Conservation (phyloP, 2,329 filamentous ascomycete genomes). For the Clathrospora elynae region DNA sequence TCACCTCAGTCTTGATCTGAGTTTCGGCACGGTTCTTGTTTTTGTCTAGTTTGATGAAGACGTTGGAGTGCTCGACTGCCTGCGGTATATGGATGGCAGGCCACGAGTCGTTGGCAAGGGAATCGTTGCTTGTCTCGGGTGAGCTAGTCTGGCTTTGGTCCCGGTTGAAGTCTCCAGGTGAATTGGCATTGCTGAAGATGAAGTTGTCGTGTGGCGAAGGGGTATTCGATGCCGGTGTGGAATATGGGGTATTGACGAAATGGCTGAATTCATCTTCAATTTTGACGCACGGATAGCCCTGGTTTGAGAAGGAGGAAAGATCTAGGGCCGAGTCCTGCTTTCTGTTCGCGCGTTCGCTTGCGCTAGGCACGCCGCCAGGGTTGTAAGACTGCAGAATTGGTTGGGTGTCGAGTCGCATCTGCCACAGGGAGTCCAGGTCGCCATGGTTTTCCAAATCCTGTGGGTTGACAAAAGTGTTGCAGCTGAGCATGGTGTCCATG, state of each 20-base stretch:
- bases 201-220: constrained; percentile 36
- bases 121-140: constrained; percentile 34
- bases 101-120: constrained; percentile 27
- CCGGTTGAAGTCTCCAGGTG: constrained; percentile 36
- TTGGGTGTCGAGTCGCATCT: constrained; percentile 14
- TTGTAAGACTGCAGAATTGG: constrained; percentile 10
- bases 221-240: constrained; percentile 33
- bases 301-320: constrained; percentile 21
- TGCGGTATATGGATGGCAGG: constrained; percentile 38
- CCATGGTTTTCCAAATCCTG: constrained; percentile 21
- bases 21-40: constrained; percentile 92
- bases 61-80: constrained; percentile 24
- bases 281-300: constrained; percentile 19
- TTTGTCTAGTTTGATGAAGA: constrained; percentile 37
- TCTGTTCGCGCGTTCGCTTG: constrained; percentile 18
- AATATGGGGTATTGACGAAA: constrained; percentile 29
- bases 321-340: constrained; percentile 36
- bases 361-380: constrained; percentile 7
- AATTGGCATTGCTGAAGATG: constrained; percentile 42
- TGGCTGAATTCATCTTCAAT: constrained; percentile 22
- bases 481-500: constrained; percentile 29
- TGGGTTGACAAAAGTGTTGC: constrained; percentile 27
- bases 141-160: constrained; percentile 41
- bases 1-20: constrained; percentile 87
- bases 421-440: constrained; percentile 24